Base-by-base conservation (phyloP, 768 basidiomycete species). In the Suillus subalutaceus region DNA sequence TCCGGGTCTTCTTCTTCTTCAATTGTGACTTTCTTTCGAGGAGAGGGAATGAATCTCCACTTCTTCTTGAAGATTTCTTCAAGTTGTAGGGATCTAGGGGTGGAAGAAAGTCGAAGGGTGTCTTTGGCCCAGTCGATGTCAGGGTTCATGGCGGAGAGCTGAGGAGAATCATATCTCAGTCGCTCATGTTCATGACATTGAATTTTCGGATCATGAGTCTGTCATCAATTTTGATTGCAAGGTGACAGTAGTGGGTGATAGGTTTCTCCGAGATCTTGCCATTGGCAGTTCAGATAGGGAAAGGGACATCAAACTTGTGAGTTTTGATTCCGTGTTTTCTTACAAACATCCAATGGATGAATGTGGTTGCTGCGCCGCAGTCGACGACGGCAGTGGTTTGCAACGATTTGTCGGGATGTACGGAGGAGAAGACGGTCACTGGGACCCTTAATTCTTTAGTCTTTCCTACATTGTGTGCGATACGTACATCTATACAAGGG, bases 281-380 rank as follows among this genome's bases (percentile, higher is more conserved):
- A n/a, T 46, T 8, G 0, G 44, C 20, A 0, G 20, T 46, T 20
- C 44, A 1, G 20, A 46, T n/a, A 0, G 5, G 15, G 15, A 41
- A 41, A 5, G 41, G 41, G 6, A 0, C 0, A 0, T 0, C 0
- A 6, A 41, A 9, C 4, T n/a, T 2, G 3, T 46, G 20, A 20
- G 18, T 20, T 2, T 20, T 9, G 44, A 44, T 44, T 7, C 20
- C 8, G 9, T 44, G 44, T 4, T 44, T 44, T 20, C 8, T 4
- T 1, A 44, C 44, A 20, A 44, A 44, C 44, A 44, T 44, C 44
- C 44, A 44, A 8, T 44, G 20, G 1, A 44, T 20, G 8, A 20
- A 44, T 20, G 44, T 44, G 0, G 20, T 20, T 0, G 18, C 20
- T 8, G 44, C 20, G 8, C 44, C 8, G 0, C 18, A 20, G 18